These are phyloP conservation scores for Leccinum obscurum DNA, from an alignment of 768 basidiomycete genomes.

Conservation along the genomic window DNA sequence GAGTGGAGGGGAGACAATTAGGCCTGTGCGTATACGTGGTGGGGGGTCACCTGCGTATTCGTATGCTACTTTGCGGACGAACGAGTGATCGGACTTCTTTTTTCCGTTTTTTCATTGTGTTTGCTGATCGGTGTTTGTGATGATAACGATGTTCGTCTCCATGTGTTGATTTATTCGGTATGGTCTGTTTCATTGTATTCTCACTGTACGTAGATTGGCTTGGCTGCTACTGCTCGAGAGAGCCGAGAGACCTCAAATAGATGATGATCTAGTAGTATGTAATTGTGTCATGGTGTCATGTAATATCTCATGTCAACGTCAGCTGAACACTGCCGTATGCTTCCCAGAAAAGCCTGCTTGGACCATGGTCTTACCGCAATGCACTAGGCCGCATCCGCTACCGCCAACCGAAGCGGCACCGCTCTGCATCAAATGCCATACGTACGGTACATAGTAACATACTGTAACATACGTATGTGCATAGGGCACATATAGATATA, in stretches of 20 bases:
- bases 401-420: neutral
- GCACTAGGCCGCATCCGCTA: neutral
- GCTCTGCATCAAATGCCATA: neutral
- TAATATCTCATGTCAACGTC: neutral
- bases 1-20: slow-evolving; percentile 23
- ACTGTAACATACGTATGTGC: neutral
- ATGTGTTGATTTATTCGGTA: slow-evolving; percentile 9
- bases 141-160: neutral
- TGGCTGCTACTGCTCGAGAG: neutral
- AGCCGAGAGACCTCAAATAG: neutral
- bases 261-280: neutral
- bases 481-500: neutral
- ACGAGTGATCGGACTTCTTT: slow-evolving; percentile 11
- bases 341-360: neutral
- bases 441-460: neutral
- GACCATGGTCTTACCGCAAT: neutral
- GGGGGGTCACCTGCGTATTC: slow-evolving; percentile 21
- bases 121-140: neutral
- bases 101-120: neutral
- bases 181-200: slow-evolving; percentile 15
- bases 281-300: neutral
- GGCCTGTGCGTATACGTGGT: slow-evolving; percentile 18
- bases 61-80: slow-evolving; percentile 16
- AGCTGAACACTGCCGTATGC: neutral
- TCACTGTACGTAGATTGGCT: slow-evolving; percentile 1